Evolutionary conservation across 805 yeast genomes (phyloP).

Genomic region (Candida ascalaphidarum): DNA sequence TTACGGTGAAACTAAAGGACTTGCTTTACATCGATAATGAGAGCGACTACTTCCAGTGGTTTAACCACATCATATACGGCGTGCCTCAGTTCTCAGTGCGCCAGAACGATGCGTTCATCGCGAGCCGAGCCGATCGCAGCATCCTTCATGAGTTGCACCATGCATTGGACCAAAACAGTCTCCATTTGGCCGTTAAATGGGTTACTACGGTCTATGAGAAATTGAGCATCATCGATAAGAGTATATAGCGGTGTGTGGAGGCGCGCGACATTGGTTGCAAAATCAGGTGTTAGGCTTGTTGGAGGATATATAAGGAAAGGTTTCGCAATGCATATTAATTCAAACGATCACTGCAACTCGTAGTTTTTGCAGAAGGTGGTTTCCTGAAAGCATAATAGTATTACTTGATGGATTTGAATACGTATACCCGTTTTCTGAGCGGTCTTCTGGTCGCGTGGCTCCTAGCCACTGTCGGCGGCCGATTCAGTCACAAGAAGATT

Average conservation of each 20-base stretch:
- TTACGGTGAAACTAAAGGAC: conserved; percentile 12
- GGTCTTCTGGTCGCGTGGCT: conserved; percentile 24
- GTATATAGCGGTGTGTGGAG: too few relatives aligned
- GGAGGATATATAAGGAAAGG: too few relatives aligned
- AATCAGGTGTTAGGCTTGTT: too few relatives aligned
- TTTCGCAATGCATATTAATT: too few relatives aligned
- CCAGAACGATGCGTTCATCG: conserved; percentile 1
- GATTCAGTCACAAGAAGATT: conserved; percentile 16
- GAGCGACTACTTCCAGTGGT: too few relatives aligned
- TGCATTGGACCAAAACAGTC: conserved; percentile 13
- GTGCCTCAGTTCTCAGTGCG: conserved; percentile 7
- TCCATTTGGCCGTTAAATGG: conserved; percentile 15
- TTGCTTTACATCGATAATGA: conserved; percentile 6
- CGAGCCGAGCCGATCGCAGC: conserved; percentile 5
- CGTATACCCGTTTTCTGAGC: too few relatives aligned
- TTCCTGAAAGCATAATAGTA: too few relatives aligned
- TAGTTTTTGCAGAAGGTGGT: too few relatives aligned
- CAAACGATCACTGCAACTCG: too few relatives aligned
- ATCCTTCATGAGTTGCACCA: conserved; percentile 13
- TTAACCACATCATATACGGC: conserved; percentile 15
- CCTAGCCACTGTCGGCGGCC: conserved; percentile 35
- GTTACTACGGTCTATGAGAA: conserved; percentile 16
- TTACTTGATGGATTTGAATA: too few relatives aligned
- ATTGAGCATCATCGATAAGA: conserved; percentile 8
- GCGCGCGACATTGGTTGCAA: too few relatives aligned